Conservation (phyloP, 1,139 yeast species). For the Hanseniaspora sp. region DNA sequence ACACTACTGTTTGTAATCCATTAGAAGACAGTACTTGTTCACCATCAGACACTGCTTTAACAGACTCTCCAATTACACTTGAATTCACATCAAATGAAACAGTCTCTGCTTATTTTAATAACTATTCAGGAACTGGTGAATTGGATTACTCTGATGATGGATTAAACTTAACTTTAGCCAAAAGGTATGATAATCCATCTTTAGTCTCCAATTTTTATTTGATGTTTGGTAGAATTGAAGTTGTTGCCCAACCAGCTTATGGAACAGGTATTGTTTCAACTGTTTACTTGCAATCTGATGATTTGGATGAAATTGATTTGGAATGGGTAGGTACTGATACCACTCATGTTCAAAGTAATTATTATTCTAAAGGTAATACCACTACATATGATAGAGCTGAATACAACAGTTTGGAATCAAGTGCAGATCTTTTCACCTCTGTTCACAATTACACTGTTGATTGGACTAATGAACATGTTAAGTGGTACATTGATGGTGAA, state of each 20-base stretch:
- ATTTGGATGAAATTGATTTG: conserved; percentile 73
- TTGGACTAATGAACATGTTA: conserved; percentile 55
- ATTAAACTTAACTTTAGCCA: conserved; percentile 44
- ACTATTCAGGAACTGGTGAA: conserved; percentile 9
- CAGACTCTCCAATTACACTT: not conserved
- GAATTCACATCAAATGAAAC: conserved; percentile 4
- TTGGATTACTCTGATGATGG: conserved; percentile 38
- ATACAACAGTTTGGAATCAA: conserved; percentile 39
- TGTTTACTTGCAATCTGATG: conserved; percentile 73
- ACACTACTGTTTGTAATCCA: conserved; percentile 35
- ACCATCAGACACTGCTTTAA: conserved; percentile 9
- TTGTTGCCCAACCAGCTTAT: conserved; percentile 54
- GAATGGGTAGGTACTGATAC: conserved; percentile 76
- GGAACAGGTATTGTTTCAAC: conserved; percentile 74
- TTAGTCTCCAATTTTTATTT: conserved; percentile 65
- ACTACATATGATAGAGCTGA: conserved; percentile 69
- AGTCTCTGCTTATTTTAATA: conserved; percentile 4
- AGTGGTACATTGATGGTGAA: conserved; percentile 54
- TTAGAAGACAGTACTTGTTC: conserved; percentile 23
- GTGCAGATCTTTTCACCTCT: conserved; percentile 27
- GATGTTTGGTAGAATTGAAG: conserved; percentile 79
- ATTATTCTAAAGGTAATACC: conserved; percentile 68
- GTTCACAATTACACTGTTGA: conserved; percentile 67
- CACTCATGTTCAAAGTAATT: conserved; percentile 66
- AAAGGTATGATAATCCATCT: conserved; percentile 65